Evolutionary conservation across 352 stramenopile genomes (phyloP).

Genomic region (Phytophthora sojae): DNA sequence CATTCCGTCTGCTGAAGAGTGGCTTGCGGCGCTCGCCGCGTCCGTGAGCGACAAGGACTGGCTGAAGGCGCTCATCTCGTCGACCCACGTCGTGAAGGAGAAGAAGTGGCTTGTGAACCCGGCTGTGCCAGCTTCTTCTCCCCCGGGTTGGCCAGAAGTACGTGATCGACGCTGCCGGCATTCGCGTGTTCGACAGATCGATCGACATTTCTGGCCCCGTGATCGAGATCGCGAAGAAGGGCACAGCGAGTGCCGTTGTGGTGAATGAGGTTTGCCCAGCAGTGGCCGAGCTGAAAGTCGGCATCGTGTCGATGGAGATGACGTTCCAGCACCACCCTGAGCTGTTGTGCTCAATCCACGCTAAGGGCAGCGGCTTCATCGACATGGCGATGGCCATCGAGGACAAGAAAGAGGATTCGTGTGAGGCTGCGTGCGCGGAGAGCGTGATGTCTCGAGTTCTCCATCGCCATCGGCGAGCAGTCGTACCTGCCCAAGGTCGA

Average conservation of each 20-base stretch:
- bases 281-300: slow-evolving; percentile 52
- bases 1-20: slow-evolving; percentile 48
- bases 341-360: slow-evolving; percentile 59
- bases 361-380: slow-evolving; percentile 49
- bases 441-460: slow-evolving; percentile 83
- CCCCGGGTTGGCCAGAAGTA: slow-evolving; percentile 60
- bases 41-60: slow-evolving; percentile 56
- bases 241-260: slow-evolving; percentile 48
- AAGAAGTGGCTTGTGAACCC: slow-evolving; percentile 82
- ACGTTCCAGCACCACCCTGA: slow-evolving; percentile 61
- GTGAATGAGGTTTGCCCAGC: slow-evolving; percentile 68
- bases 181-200: slow-evolving; percentile 55
- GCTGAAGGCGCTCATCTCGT: slow-evolving; percentile 63
- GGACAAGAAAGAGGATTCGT: slow-evolving; percentile 66
- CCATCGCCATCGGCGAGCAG: slow-evolving; percentile 86
- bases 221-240: slow-evolving; percentile 56
- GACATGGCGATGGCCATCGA: slow-evolving; percentile 74
- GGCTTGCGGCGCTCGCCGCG: slow-evolving; percentile 47
- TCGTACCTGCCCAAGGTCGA: slow-evolving; percentile 87
- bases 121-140: slow-evolving; percentile 54
- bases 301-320: slow-evolving; percentile 61
- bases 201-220: slow-evolving; percentile 46
- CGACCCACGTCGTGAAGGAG: slow-evolving; percentile 46
- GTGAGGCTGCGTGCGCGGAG: slow-evolving; percentile 59
- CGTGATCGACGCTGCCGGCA: slow-evolving; percentile 35